A percentile compares a stretch with the other conserved stretches of the same genome.
phyloP scores from a whole-genome alignment of 148 eudicot genomes.

The Cornus suecica region DNA sequence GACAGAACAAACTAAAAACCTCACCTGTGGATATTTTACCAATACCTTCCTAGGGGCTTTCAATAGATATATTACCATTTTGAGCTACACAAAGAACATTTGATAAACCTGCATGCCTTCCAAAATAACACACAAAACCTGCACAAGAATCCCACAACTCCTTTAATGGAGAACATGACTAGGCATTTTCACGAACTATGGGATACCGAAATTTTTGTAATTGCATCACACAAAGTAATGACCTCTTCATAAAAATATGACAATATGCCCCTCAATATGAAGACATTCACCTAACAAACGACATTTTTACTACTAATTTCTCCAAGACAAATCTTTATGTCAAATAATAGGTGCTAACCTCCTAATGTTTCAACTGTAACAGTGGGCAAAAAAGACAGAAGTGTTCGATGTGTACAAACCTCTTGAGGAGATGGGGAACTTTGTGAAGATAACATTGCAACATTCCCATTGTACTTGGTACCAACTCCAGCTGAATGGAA shows the following conservation, averaged over 20 bases:
- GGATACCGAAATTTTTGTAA: not conserved
- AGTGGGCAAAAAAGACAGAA: not conserved
- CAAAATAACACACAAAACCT: not conserved
- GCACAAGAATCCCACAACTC: not conserved
- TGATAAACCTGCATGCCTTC: not conserved
- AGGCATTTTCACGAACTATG: not conserved
- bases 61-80: not conserved
- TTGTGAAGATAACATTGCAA: slow-evolving; percentile 50
- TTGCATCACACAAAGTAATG: not conserved
- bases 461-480: slow-evolving; percentile 53
- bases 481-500: slow-evolving; percentile 55
- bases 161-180: not conserved
- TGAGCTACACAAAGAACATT: not conserved
- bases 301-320: not conserved
- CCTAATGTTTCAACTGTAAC: not conserved
- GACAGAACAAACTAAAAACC: not conserved
- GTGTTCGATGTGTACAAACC: slow-evolving; percentile 41
- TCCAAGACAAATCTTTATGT: not conserved
- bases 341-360: not conserved
- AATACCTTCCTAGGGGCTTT: not conserved
- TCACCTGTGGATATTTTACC: not conserved
- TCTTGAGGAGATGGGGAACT: slow-evolving; percentile 55
- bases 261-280: not conserved
- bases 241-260: not conserved
- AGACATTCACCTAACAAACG: not conserved